Evolutionary conservation across 2,329 filamentous ascomycete species (phyloP).

Genomic region (Ophiostoma sp.): DNA sequence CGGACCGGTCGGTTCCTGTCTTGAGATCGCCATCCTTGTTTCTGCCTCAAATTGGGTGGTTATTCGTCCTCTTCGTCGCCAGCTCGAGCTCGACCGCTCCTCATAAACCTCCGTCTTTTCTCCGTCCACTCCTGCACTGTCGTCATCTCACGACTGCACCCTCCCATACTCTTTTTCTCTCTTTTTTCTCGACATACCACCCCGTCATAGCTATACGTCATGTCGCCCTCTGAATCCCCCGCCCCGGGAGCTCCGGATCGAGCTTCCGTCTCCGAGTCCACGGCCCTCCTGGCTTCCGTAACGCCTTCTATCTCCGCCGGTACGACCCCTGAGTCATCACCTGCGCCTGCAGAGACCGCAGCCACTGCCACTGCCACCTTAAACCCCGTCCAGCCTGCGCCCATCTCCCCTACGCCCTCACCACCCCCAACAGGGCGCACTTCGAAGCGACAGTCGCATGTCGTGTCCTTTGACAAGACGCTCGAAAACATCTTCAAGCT

Average conservation of each 20-base stretch:
- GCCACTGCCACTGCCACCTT: neutral
- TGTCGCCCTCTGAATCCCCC: neutral
- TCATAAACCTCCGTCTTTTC: conserved; percentile 1
- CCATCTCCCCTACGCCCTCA: conserved; percentile 2
- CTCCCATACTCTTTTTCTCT: neutral
- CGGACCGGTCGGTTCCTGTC: neutral
- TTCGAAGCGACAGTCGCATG: conserved; percentile 21
- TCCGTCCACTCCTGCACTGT: neutral
- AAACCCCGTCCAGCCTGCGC: neutral
- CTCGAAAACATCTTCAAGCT: conserved; percentile 27
- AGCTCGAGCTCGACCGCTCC: neutral
- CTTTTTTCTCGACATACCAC: neutral
- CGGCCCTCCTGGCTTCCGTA: neutral
- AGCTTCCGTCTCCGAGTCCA: neutral
- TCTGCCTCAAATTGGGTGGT: neutral
- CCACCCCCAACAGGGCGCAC: conserved; percentile 18
- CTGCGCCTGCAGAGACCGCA: neutral
- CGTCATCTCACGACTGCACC: neutral
- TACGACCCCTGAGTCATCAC: neutral
- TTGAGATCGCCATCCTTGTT: neutral
- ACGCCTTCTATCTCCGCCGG: neutral
- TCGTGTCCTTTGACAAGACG: conserved; percentile 28
- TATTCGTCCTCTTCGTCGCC: neutral
- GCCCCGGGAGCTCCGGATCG: neutral
- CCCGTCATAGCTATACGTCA: neutral